phyloP scores from a whole-genome alignment of 164 flowering plant genomes.

The Euptelea pleiosperma region DNA sequence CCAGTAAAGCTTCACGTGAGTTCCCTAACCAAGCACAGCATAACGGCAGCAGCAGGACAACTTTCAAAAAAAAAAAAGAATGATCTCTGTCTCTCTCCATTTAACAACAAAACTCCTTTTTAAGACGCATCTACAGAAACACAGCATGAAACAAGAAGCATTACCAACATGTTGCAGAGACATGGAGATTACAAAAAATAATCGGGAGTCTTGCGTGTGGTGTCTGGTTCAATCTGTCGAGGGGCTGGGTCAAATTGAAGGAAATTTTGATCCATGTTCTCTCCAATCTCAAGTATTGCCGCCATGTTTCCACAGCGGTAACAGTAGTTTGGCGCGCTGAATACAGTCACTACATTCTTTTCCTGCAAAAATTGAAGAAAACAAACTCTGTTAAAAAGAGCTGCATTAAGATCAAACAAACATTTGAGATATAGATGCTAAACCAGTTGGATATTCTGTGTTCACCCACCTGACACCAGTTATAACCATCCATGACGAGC shows the following conservation, averaged over 20 bases:
- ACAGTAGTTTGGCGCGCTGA: conserved; percentile 51
- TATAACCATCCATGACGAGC: conserved; percentile 63
- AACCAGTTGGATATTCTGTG: background rate
- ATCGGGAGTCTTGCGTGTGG: conserved; percentile 48
- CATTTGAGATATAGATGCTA: too few relatives aligned
- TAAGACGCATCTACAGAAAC: conserved; percentile 29
- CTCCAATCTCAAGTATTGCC: conserved; percentile 50
- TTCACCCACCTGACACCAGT: conserved; percentile 45
- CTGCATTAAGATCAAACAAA: too few relatives aligned
- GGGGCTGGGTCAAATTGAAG: conserved; percentile 54
- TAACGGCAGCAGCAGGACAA: conserved; percentile 12
- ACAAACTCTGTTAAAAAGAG: too few relatives aligned
- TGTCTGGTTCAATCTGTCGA: conserved; percentile 43
- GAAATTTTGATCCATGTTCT: conserved; percentile 45
- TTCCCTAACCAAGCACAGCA: conserved; percentile 5
- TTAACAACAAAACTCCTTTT: conserved; percentile 22
- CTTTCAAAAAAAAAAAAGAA: conserved; percentile 28
- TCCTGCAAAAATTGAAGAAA: conserved; percentile 28
- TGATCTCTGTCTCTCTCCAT: conserved; percentile 14
- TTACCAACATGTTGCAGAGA: conserved; percentile 17
- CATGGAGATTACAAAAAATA: conserved; percentile 36
- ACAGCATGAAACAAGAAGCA: conserved; percentile 18
- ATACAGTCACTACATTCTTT: conserved; percentile 46
- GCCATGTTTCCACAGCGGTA: conserved; percentile 56
- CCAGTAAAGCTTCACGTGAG: conserved; percentile 9